These are phyloP conservation scores for Hamigera avellanea DNA, from an alignment of 495 filamentous ascomycete genomes.

Conservation along the genomic window DNA sequence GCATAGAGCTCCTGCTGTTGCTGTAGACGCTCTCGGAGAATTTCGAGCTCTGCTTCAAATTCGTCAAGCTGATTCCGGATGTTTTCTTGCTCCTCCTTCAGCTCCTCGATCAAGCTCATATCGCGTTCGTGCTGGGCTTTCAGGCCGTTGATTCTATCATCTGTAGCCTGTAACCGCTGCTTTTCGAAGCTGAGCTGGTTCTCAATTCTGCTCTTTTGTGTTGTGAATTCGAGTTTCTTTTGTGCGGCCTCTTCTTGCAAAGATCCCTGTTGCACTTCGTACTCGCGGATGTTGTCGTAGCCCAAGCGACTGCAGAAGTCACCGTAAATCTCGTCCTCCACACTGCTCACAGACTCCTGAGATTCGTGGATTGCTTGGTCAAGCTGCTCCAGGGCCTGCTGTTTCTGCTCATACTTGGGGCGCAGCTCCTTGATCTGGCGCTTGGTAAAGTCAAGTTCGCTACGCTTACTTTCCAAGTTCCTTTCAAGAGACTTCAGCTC, in stretches of 20 bases:
- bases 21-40: conserved; percentile 59
- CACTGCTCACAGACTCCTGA: conserved; percentile 64
- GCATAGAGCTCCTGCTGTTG: conserved; percentile 52
- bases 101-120: conserved; percentile 49
- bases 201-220: conserved; percentile 71
- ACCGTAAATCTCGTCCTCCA: conserved; percentile 82
- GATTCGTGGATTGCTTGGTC: conserved; percentile 53
- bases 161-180: conserved; percentile 53
- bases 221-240: conserved; percentile 74
- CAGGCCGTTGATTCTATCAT: conserved; percentile 54
- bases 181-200: conserved; percentile 70
- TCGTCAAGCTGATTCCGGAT: conserved; percentile 63
- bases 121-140: conserved; percentile 56
- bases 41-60: conserved; percentile 64
- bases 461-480: conserved; percentile 76
- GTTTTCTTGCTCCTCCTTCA: conserved; percentile 59
- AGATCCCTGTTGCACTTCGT: conserved; percentile 85
- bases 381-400: conserved; percentile 53
- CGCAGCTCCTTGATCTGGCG: conserved; percentile 59
- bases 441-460: conserved; percentile 63
- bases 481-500: conserved; percentile 74
- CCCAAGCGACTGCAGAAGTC: conserved; percentile 80
- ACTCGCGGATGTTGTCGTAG: conserved; percentile 81
- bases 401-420: conserved; percentile 67
- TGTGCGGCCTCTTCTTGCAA: conserved; percentile 79